Percentiles rank a stretch among this genome's conserved stretches.
Evolutionary conservation across 495 filamentous ascomycete species (phyloP).

Genomic region (Daldinia loculata): DNA sequence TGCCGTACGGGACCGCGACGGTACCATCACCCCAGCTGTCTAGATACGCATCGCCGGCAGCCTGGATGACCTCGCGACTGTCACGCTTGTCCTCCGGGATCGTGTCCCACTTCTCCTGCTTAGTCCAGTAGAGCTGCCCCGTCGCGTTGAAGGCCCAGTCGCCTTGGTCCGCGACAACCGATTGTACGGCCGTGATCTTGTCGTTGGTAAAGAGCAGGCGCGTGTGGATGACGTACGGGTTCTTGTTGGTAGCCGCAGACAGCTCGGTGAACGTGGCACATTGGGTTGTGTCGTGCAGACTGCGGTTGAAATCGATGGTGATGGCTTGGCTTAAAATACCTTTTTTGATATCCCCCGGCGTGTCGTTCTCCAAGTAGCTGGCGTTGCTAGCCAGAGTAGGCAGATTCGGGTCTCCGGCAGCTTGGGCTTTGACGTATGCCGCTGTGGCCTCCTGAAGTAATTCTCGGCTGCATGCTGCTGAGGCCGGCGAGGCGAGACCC

Average conservation of each 20-base stretch:
- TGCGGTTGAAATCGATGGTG: conserved; percentile 52
- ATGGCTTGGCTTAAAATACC: conserved; percentile 48
- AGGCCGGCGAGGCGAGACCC: conserved; percentile 32
- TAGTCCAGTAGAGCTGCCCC: conserved; percentile 47
- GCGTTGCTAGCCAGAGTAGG: conserved; percentile 29
- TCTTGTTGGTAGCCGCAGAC: conserved; percentile 45
- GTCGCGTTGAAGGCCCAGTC: conserved; percentile 54
- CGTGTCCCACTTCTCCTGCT: conserved; percentile 51
- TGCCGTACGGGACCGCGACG: conserved; percentile 56
- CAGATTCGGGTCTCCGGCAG: conserved; percentile 25
- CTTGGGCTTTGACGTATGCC: conserved; percentile 41
- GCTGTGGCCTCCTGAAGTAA: conserved; percentile 36
- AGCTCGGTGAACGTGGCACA: conserved; percentile 56
- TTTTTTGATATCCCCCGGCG: conserved; percentile 32
- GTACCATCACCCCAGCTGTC: conserved; percentile 53
- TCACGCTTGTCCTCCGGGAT: conserved; percentile 51
- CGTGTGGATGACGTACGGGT: conserved; percentile 53
- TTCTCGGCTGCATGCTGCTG: conserved; percentile 39
- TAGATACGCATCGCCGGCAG: conserved; percentile 58
- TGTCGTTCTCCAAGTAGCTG: conserved; percentile 47
- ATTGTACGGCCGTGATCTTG: conserved; percentile 47
- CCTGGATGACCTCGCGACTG: conserved; percentile 52
- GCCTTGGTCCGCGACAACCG: conserved; percentile 48
- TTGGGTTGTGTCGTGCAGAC: conserved; percentile 49
- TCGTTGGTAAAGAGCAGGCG: conserved; percentile 46